Conservation (phyloP, 352 stramenopile genomes). For the Paralagenidium karlingii region DNA sequence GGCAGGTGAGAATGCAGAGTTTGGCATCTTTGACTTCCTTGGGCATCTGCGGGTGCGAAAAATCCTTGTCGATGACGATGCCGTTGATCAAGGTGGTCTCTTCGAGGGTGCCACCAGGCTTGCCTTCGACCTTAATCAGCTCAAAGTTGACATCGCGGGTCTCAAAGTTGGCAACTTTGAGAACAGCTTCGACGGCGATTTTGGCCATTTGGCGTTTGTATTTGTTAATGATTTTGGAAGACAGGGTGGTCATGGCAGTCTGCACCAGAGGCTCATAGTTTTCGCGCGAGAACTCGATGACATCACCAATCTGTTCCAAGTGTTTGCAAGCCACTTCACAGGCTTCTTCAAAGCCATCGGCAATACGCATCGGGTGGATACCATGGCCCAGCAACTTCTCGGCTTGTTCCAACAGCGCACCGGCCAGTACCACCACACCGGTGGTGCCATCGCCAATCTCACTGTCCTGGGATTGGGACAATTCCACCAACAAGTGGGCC, state of each 20-base stretch:
- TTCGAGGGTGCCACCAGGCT: slow-evolving; percentile 93
- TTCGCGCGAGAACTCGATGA: slow-evolving; percentile 92
- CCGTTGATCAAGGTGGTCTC: slow-evolving; percentile 98
- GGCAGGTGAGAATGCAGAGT: slow-evolving; percentile 98
- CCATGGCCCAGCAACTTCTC: slow-evolving; percentile 94
- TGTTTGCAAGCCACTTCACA: slow-evolving; percentile 94
- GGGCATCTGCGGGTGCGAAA: slow-evolving; percentile 97
- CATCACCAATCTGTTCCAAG: slow-evolving; percentile 92
- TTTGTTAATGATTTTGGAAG: slow-evolving; percentile 98
- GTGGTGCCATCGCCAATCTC: slow-evolving; percentile 99
- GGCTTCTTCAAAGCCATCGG: slow-evolving; percentile 97
- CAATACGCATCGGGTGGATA: slow-evolving; percentile 97
- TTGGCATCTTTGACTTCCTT: slow-evolving; percentile 96
- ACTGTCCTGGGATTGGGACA: slow-evolving; percentile 98
- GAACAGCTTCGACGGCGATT: slow-evolving; percentile 97
- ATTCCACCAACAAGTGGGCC: slow-evolving; percentile 97
- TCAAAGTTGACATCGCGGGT: slow-evolving; percentile 99
- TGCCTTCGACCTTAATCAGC: slow-evolving; percentile 99
- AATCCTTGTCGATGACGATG: slow-evolving; percentile 99
- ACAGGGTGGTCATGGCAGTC: slow-evolving; percentile 98
- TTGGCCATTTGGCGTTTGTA: slow-evolving; percentile 98
- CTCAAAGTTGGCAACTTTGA: slow-evolving; percentile 97
- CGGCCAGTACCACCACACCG: slow-evolving; percentile 97
- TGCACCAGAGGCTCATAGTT: slow-evolving; percentile 92
- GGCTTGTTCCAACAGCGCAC: slow-evolving; percentile 94